Percentiles rank a stretch among this genome's conserved stretches.
Conservation (phyloP, 805 yeast genomes). For the Dipodascus albidus region DNA sequence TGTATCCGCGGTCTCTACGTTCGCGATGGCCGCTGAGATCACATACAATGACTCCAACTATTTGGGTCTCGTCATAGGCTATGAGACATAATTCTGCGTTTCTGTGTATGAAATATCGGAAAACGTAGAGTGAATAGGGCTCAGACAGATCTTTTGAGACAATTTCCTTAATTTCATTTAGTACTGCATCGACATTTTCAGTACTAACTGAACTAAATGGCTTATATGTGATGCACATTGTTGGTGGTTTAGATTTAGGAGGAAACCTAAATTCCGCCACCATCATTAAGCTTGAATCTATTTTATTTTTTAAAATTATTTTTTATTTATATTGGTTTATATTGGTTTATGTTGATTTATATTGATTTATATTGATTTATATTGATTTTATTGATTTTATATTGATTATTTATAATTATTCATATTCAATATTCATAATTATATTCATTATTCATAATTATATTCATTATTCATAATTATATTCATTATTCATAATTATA, state of each 20-base stretch:
- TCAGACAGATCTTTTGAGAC: constrained; percentile 73
- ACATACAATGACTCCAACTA: constrained; percentile 75
- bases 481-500: too few species aligned
- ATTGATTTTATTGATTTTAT: too few species aligned
- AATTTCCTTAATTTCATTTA: constrained; percentile 29
- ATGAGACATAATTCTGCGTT: constrained; percentile 82
- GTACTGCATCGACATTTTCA: background rate
- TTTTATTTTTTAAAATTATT: too few species aligned
- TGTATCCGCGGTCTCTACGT: constrained; percentile 74
- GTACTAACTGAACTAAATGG: background rate
- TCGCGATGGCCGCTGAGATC: constrained; percentile 69
- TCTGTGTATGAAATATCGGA: constrained; percentile 74
- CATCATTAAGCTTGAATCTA: too few species aligned
- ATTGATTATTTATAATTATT: too few species aligned
- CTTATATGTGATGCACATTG: background rate
- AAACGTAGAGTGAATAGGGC: constrained; percentile 90
- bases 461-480: too few species aligned
- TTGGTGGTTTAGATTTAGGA: background rate
- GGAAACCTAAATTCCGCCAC: too few species aligned
- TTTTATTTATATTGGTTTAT: too few species aligned
- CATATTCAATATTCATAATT: too few species aligned
- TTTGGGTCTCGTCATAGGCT: constrained; percentile 27
- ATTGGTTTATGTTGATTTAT: too few species aligned
- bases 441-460: too few species aligned
- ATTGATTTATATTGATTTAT: too few species aligned